These are phyloP conservation scores for Viola odorata DNA, from an alignment of 345 rosid species.

Conservation along the genomic window DNA sequence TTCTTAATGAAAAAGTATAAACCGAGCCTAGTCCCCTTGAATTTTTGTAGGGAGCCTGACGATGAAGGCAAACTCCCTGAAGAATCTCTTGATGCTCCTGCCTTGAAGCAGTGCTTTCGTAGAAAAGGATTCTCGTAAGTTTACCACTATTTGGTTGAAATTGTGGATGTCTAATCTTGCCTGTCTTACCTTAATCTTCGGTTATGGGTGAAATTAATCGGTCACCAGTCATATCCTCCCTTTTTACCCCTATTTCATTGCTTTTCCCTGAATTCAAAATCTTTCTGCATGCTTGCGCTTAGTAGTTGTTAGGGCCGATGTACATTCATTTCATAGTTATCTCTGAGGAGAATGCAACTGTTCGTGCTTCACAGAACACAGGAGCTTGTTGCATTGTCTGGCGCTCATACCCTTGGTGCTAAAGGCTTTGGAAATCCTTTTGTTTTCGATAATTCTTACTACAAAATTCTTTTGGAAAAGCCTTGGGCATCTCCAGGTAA, in stretches of 20 bases:
- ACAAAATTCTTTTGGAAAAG: constrained; percentile 70
- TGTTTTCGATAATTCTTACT: constrained; percentile 76
- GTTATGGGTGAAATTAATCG: too few relatives aligned
- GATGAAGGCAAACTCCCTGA: constrained; percentile 78
- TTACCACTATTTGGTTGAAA: background rate
- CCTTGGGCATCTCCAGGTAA: constrained; percentile 80
- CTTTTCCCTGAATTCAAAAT: too few relatives aligned
- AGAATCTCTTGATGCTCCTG: constrained; percentile 63
- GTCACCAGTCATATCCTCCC: too few relatives aligned
- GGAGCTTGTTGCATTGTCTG: constrained; percentile 79
- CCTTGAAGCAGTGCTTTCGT: constrained; percentile 67
- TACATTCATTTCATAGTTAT: background rate
- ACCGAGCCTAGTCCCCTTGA: background rate
- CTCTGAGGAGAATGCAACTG: background rate
- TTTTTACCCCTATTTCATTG: too few relatives aligned
- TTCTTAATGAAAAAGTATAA: background rate
- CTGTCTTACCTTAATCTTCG: too few relatives aligned
- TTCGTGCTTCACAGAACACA: constrained; percentile 42
- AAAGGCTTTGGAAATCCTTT: constrained; percentile 83
- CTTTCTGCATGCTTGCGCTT: too few relatives aligned
- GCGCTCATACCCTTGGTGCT: constrained; percentile 86
- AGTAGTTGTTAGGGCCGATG: too few relatives aligned
- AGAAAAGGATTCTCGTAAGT: constrained; percentile 93
- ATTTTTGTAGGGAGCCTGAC: constrained; percentile 55
- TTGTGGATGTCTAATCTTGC: too few relatives aligned